These are phyloP conservation scores for Lactarius psammicola DNA, from an alignment of 768 basidiomycete species.

Conservation along the genomic window DNA sequence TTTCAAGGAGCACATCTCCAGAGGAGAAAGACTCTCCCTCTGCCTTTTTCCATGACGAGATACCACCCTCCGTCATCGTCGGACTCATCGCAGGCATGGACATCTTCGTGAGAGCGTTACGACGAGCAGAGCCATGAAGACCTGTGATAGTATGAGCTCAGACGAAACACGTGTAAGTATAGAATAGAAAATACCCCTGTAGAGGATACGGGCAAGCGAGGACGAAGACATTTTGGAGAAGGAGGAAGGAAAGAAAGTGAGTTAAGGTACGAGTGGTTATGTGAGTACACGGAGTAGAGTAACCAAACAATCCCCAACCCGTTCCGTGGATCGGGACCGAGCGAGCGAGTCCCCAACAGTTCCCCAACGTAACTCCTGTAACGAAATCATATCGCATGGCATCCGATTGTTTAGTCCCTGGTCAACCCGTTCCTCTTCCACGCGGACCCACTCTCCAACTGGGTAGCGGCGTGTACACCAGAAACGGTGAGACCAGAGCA, in stretches of 20 bases:
- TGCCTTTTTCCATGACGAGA: constrained; percentile 95
- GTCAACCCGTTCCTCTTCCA: constrained; percentile 67
- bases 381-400: too few relatives aligned
- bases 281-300: constrained; percentile 29
- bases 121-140: constrained; percentile 76
- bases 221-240: constrained; percentile 50
- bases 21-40: constrained; percentile 88
- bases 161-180: constrained; percentile 57
- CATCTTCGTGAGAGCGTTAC: constrained; percentile 82
- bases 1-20: constrained; percentile 95
- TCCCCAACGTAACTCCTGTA: too few relatives aligned
- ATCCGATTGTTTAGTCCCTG: constrained; percentile 56
- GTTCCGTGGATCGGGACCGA: constrained; percentile 1
- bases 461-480: constrained; percentile 64
- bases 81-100: constrained; percentile 99
- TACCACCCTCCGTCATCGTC: constrained; percentile 99
- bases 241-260: constrained; percentile 22
- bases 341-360: background rate
- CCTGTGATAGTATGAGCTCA: constrained; percentile 44
- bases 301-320: constrained; percentile 29
- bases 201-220: constrained; percentile 59
- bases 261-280: constrained; percentile 27
- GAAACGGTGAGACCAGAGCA: constrained; percentile 63
- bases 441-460: constrained; percentile 54
- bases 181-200: constrained; percentile 66